Evolutionary conservation across 2,329 filamentous ascomycete genomes (phyloP).

Genomic region (Paramyrothecium sp.): DNA sequence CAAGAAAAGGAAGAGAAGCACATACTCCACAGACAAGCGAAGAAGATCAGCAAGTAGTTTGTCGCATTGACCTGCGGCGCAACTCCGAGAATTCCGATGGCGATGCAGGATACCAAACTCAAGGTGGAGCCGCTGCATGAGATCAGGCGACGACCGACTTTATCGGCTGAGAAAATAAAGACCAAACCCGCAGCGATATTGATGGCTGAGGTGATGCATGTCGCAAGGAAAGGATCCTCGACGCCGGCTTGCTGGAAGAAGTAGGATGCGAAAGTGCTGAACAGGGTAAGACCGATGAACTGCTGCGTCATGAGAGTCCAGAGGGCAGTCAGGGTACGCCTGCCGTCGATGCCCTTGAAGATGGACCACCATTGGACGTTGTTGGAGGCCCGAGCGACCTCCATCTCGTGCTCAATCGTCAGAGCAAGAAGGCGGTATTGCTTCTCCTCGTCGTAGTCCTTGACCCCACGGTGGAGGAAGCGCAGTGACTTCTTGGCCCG

Average conservation of each 20-base stretch:
- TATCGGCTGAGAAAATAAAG: background rate
- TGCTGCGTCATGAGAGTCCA: slow-evolving; percentile 20
- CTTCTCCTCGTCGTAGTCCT: slow-evolving; percentile 22
- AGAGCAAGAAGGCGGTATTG: slow-evolving; percentile 5
- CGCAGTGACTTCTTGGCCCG: slow-evolving; percentile 12
- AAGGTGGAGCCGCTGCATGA: background rate
- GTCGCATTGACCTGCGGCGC: slow-evolving; percentile 10
- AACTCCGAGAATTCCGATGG: slow-evolving; percentile 16
- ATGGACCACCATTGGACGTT: slow-evolving; percentile 20
- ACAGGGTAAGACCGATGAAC: slow-evolving; percentile 3
- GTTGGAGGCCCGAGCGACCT: slow-evolving; percentile 13
- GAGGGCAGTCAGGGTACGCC: slow-evolving; percentile 23
- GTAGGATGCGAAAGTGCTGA: background rate
- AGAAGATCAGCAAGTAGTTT: slow-evolving; percentile 15
- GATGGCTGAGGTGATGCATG: background rate
- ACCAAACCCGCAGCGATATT: background rate
- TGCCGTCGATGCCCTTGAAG: slow-evolving; percentile 23
- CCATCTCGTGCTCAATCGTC: slow-evolving; percentile 17
- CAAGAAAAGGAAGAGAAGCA: background rate
- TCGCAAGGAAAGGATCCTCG: background rate
- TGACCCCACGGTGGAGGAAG: slow-evolving; percentile 13
- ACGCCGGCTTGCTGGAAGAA: slow-evolving; percentile 1
- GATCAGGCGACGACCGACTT: background rate
- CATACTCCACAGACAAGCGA: slow-evolving; percentile 20
- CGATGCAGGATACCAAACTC: background rate